Evolutionary conservation across 2,329 filamentous ascomycete species (phyloP).

Genomic region (Botrytis byssoidea): DNA sequence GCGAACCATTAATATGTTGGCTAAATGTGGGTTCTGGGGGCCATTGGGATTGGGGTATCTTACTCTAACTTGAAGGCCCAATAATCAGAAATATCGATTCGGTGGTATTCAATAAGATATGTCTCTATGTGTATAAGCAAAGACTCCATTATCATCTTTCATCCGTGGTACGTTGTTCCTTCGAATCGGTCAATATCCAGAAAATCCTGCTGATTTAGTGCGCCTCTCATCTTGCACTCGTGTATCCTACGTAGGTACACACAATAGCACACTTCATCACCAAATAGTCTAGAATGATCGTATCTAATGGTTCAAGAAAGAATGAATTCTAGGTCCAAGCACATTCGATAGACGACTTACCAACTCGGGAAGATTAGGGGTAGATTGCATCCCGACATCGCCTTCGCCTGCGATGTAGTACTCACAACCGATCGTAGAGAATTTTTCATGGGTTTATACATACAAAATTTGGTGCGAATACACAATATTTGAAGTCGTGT

Average conservation of each 20-base stretch:
- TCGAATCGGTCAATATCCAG: background rate
- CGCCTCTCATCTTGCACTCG: background rate
- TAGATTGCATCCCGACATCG: background rate
- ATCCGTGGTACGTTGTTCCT: background rate
- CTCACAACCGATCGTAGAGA: background rate
- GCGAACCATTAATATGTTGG: background rate
- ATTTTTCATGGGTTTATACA: background rate
- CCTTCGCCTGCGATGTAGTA: background rate
- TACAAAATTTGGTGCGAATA: rapidly evolving
- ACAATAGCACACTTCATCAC: rapidly evolving
- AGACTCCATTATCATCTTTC: background rate
- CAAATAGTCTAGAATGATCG: rapidly evolving
- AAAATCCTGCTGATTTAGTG: background rate
- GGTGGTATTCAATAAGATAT: background rate
- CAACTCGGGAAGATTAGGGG: background rate
- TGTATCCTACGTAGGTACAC: rapidly evolving
- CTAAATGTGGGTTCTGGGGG: background rate
- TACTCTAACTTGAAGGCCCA: background rate
- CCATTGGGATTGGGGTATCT: background rate
- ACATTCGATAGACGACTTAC: background rate
- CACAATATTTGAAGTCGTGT: background rate
- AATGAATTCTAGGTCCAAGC: background rate
- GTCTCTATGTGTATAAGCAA: background rate
- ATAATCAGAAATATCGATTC: background rate
- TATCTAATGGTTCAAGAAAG: background rate